These are phyloP conservation scores for Rhinocladiella similis DNA, from an alignment of 2,329 filamentous ascomycete genomes.

Conservation along the genomic window DNA sequence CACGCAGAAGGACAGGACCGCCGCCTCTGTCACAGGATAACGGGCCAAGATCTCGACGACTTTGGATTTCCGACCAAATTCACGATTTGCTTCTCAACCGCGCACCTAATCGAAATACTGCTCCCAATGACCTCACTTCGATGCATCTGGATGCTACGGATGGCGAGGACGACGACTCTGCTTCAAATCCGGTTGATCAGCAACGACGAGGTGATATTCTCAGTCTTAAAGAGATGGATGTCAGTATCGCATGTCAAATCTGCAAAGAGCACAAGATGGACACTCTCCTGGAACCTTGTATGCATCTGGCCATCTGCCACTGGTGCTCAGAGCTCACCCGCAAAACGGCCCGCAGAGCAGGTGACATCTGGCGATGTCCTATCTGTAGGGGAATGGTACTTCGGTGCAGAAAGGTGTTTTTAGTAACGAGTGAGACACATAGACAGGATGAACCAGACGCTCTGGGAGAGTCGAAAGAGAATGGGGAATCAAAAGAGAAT, in stretches of 20 bases:
- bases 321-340: slow-evolving; percentile 26
- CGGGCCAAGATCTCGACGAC: too few species aligned
- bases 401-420: slow-evolving; percentile 19
- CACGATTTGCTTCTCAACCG: too few species aligned
- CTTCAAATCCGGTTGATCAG: slow-evolving; percentile 24
- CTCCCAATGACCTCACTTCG: background rate
- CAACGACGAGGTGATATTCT: slow-evolving; percentile 22
- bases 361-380: slow-evolving; percentile 12
- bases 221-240: slow-evolving; percentile 22
- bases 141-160: background rate
- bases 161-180: background rate
- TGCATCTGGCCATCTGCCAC: slow-evolving; percentile 28
- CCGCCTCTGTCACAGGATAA: too few species aligned
- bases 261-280: slow-evolving; percentile 29
- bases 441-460: background rate
- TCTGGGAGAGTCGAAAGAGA: background rate
- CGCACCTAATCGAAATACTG: background rate
- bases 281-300: slow-evolving; percentile 27
- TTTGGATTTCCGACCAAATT: too few species aligned
- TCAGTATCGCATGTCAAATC: slow-evolving; percentile 27
- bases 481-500: background rate
- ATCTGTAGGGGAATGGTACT: slow-evolving; percentile 21
- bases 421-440: slow-evolving; percentile 6
- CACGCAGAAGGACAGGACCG: too few species aligned
- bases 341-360: slow-evolving; percentile 1